Evolutionary conservation across 352 stramenopile genomes (phyloP).

Genomic region (Peronospora belbahrii): DNA sequence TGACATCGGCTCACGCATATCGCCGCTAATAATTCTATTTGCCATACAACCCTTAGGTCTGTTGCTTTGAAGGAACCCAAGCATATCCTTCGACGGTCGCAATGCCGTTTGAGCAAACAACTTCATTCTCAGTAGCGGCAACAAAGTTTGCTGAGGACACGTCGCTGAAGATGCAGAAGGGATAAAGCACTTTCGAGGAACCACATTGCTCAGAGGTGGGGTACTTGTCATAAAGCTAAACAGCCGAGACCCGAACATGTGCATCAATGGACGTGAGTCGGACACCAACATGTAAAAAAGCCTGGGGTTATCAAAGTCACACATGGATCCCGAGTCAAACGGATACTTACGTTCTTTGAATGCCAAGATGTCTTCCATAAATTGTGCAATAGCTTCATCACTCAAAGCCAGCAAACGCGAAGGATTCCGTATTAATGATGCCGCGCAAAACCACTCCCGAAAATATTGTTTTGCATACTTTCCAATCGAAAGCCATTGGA

Average conservation of each 20-base stretch:
- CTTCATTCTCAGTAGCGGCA: conserved; percentile 44
- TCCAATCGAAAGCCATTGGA: conserved; percentile 69
- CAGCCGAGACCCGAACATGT: conserved; percentile 59
- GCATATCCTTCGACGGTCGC: conserved; percentile 36
- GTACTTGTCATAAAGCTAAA: conserved; percentile 68
- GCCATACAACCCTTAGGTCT: conserved; percentile 5
- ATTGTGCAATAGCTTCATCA: conserved; percentile 52
- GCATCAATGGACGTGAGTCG: conserved; percentile 68
- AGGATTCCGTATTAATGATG: conserved; percentile 17
- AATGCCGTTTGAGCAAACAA: conserved; percentile 35
- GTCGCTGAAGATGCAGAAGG: conserved; percentile 37
- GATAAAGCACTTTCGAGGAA: conserved; percentile 45
- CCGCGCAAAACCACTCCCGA: conserved; percentile 54
- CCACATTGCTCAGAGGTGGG: conserved; percentile 30
- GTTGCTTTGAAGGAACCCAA: conserved; percentile 32
- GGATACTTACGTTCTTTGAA: conserved; percentile 75
- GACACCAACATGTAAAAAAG: conserved; percentile 72
- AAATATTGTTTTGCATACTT: conserved; percentile 78
- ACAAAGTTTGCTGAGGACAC: conserved; percentile 27
- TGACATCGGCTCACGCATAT: conserved; percentile 4
- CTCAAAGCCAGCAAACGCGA: conserved; percentile 29
- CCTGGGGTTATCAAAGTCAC: conserved; percentile 69
- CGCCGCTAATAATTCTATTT: not conserved
- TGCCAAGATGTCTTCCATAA: conserved; percentile 62
- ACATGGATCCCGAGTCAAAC: conserved; percentile 61